Base-by-base conservation (phyloP, 176 grass and related monocot species). In the Oryza brachyantha region DNA sequence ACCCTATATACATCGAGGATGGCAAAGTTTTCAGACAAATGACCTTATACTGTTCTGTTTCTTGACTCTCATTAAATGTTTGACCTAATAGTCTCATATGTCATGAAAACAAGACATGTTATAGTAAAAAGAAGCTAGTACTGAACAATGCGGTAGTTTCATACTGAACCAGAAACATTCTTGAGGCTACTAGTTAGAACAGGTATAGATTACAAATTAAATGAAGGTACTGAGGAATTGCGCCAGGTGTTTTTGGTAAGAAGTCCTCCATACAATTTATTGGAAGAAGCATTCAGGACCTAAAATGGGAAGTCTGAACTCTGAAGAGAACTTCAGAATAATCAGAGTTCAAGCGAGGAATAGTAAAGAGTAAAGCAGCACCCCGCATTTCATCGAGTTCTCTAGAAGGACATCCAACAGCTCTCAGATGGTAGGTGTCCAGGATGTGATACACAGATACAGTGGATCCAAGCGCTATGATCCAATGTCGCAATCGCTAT, bases 1-100 rank as follows among this genome's bases (percentile, higher is more conserved):
- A 72, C 95, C 95, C 95, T 97, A 86, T 21, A 62, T 9, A 25
- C 29, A 10, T 61, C 9, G 59, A 0, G 19, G 14, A 66, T 79
- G 61, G 64, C 48, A 74, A 68, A 72, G 7, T 52, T 80, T 67
- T 68, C 74, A 61, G 24, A 75, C 59, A 81, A 74, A 32, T 42
- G n/a, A 75, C 81, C 72, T 21, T 68, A 75, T 40, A 26, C 24
- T 54, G 61, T n/a, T 64, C 38, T 22, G 36, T 26, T 79, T 58
- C 8, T 55, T 55, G 12, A 67, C 17, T 76, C 31, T 57, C 26
- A 60, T 46, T 10, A 54, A 83, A 58, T 43, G 4, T 76, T 76
- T 64, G 2, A 35, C 82, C 54, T 52, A 41, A 64, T 42, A 32
- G 50, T 70, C 11, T 72, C 3, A 17, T 64, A 10, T 48, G 45